Conservation (phyloP, 2,329 filamentous ascomycete species). For the Macrophomina phaseolina region DNA sequence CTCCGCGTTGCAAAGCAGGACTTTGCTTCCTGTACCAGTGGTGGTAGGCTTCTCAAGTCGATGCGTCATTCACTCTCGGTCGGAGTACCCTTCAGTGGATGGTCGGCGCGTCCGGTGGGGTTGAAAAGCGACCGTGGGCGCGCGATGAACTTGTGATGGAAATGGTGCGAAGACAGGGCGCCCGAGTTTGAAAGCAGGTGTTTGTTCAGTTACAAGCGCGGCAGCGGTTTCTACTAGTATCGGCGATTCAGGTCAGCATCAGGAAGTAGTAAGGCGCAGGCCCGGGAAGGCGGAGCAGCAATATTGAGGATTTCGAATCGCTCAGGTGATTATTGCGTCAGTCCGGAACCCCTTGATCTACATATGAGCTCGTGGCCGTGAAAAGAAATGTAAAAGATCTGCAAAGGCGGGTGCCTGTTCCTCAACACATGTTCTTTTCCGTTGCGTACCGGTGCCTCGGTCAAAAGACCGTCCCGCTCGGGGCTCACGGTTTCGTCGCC, state of each 20-base stretch:
- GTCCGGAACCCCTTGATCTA: conserved; percentile 1
- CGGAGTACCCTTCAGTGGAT: no score
- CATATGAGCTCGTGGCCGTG: not conserved
- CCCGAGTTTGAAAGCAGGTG: no score
- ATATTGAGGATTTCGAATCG: no score
- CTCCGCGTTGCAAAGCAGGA: no score
- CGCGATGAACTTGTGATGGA: no score
- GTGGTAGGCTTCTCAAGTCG: no score
- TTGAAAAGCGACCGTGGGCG: no score
- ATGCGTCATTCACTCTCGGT: no score
- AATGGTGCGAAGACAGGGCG: no score
- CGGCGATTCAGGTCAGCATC: not conserved
- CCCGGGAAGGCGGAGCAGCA: not conserved
- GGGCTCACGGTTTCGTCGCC: not conserved
- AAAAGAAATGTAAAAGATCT: not conserved
- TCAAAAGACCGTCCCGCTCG: not conserved
- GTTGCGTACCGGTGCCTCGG: not conserved
- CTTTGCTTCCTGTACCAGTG: no score
- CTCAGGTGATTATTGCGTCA: conserved; percentile 12
- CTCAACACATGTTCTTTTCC: not conserved
- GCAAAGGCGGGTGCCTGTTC: not conserved
- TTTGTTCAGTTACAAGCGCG: not conserved
- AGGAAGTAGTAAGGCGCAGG: not conserved
- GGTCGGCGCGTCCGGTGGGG: no score
- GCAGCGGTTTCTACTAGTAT: not conserved